Evolutionary conservation across 495 filamentous ascomycete genomes (phyloP), one percentile per base, ranked within the genome.

Genomic region (Amorphotheca resinae): DNA sequence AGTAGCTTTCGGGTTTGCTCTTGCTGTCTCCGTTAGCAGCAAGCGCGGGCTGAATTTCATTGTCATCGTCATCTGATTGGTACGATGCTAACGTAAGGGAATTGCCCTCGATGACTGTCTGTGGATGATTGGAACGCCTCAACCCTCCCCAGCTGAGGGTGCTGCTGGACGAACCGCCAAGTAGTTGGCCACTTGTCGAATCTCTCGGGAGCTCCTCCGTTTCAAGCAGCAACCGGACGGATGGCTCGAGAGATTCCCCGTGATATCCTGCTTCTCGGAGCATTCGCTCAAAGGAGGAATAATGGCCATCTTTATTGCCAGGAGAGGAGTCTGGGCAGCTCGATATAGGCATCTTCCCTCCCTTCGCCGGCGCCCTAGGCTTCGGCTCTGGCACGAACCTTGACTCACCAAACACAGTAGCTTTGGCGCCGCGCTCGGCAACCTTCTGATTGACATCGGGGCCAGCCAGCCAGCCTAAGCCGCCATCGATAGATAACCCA

Each of bases 401-500:
- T 1, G 54, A 49, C 11, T 39, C n/a, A 4, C 51, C 51, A 38
- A 57, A 57, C 11, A 54, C 54, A 1, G 18, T 9, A 34, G 38
- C 25, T 9, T 51, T 53, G 18, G 39, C 32, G 5, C 17, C 25
- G 1, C 33, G 32, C 2, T 47, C 34, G 9, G 33, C 4, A 9
- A 47, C 45, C 30, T 28, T 28, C 15, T 28, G 36, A 15, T 51
- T 53, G 16, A 36, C 28, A 46, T 54, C 51, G 9, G 54, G 54
- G 11, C 54, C 55, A 34, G 48, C 25, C 12, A 78, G 61, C 65
- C 72, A 78, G 9, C 76, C 74, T 7, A 77, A 52, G 22, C 74
- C 72, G 37, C 66, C 69, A 38, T 73, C 70, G 11, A 77, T 53
- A 9, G 68, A 74, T 3, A 79, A 47, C 0, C 65, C 74, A 8